Percentiles rank a stretch among this genome's conserved stretches.
phyloP scores from a whole-genome alignment of 805 yeast genomes.

The Jamesozyma spencerorum region DNA sequence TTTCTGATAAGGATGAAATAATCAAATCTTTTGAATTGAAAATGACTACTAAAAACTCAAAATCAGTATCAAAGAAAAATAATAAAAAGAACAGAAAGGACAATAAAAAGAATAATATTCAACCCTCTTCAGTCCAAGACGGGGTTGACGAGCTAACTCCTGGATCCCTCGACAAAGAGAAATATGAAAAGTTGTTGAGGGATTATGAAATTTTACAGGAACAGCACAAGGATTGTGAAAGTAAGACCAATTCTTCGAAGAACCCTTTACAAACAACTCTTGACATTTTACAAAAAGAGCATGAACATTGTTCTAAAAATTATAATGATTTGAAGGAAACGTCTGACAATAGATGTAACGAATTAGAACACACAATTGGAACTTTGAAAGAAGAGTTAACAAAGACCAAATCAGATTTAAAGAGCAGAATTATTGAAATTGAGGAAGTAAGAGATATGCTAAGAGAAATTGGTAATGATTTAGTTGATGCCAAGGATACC shows the following conservation, averaged over 20 bases:
- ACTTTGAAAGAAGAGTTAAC: not conserved
- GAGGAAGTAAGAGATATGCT: slow-evolving; percentile 69
- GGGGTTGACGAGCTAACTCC: no score
- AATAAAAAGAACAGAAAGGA: slow-evolving; percentile 5
- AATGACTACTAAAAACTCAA: no score
- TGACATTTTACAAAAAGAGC: not conserved
- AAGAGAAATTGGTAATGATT: slow-evolving; percentile 65
- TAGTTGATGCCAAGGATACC: slow-evolving; percentile 60
- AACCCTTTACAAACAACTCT: no score
- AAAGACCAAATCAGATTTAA: slow-evolving; percentile 20
- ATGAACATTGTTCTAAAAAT: not conserved
- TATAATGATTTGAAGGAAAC: not conserved
- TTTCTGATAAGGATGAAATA: not conserved
- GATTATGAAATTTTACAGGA: not conserved
- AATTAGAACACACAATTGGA: not conserved
- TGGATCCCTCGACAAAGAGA: no score
- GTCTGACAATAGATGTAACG: not conserved
- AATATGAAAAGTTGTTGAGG: not conserved
- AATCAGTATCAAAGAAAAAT: not conserved
- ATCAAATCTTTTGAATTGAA: slow-evolving; percentile 1
- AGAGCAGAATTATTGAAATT: slow-evolving; percentile 48
- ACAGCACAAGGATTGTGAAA: not conserved
- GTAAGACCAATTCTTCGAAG: no score
- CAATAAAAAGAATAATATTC: slow-evolving; percentile 1
- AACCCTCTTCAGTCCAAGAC: not conserved